Evolutionary conservation across 345 rosid genomes (phyloP), one percentile per base, ranked within the genome.

Genomic region (Aurinia saxatilis): DNA sequence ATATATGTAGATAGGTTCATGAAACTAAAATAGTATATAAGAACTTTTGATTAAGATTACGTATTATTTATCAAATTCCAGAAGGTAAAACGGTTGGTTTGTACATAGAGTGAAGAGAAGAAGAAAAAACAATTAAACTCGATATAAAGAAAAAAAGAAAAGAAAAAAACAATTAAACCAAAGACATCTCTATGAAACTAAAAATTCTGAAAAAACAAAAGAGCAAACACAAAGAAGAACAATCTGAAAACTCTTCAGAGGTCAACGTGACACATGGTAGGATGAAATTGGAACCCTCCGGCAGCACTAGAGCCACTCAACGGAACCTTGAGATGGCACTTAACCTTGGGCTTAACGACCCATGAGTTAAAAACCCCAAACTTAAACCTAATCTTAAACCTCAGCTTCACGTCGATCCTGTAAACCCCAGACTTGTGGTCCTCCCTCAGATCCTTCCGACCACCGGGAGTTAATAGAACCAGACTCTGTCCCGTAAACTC

Each of bases 291-390:
- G 8, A 34, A 50, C 15, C 58, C 54, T 10, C 40, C 14, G 1
- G 31, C 6, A 9, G 78, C 75, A 13, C 8, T 54, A 27, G 68
- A 13, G 11, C 72, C 25, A 35, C 14, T 70, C 68, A 73, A 16
- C 15, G 86, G 90, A 48, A 85, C 73, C 73, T 69, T 78, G 72
- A 90, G 72, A 39, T 77, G 50, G 46, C 97, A 87, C 9, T 72
- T 60, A 38, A 83, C 10, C 67, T 17, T 75, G 30, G 90, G 93
- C 77, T 50, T 85, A 12, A 85, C 70, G 58, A 57, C 77, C 10
- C 73, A 41, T 11, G 78, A 72, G 72, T 79, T 85, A 6, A 83
- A n/a, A 60, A 62, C 57, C 8, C 90, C 82, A 27, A 79, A 10
- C 75, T 78, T 83, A 63, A 87, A 75, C 49, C 86, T 68, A 10